A percentile compares a stretch with the other conserved stretches of the same genome.
phyloP scores from a whole-genome alignment of 2,329 filamentous ascomycete genomes.

The Fusarium sp. region DNA sequence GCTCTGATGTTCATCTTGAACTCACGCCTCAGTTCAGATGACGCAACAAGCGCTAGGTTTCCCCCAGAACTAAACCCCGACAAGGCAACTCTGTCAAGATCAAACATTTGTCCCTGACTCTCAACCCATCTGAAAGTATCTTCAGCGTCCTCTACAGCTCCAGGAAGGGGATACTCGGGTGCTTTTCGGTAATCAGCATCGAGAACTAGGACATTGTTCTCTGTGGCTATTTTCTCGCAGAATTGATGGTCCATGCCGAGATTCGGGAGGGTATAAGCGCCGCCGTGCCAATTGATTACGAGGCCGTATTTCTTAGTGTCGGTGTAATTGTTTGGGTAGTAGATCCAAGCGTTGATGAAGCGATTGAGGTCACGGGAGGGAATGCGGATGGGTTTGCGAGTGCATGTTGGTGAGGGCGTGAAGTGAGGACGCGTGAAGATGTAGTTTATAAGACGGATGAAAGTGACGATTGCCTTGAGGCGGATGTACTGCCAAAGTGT shows the following conservation, averaged over 20 bases:
- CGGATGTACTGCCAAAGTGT: constrained; percentile 18
- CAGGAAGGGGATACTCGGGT: constrained; percentile 52
- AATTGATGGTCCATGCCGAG: constrained; percentile 52
- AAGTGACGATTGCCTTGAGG: constrained; percentile 21
- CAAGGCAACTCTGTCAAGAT: constrained; percentile 50
- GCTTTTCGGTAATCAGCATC: constrained; percentile 53
- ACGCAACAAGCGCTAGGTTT: constrained; percentile 51
- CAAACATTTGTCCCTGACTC: constrained; percentile 41
- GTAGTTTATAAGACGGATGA: constrained; percentile 29
- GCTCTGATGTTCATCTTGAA: constrained; percentile 56
- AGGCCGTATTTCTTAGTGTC: constrained; percentile 23
- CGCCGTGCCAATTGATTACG: constrained; percentile 49
- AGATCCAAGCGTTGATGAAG: constrained; percentile 44
- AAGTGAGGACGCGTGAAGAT: constrained; percentile 16
- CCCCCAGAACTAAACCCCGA: constrained; percentile 59
- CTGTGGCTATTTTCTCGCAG: constrained; percentile 45
- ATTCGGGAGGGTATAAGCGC: constrained; percentile 47
- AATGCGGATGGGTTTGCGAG: constrained; percentile 32
- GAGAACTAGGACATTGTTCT: constrained; percentile 39
- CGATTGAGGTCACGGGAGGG: constrained; percentile 42
- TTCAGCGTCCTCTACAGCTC: constrained; percentile 44
- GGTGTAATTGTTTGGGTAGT: constrained; percentile 24
- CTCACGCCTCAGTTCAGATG: constrained; percentile 39
- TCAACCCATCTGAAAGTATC: constrained; percentile 48
- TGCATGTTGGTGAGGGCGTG: constrained; percentile 6